These are phyloP conservation scores for Cymbopogon flexuosus DNA, from an alignment of 202 grass and related monocot species.

Conservation along the genomic window DNA sequence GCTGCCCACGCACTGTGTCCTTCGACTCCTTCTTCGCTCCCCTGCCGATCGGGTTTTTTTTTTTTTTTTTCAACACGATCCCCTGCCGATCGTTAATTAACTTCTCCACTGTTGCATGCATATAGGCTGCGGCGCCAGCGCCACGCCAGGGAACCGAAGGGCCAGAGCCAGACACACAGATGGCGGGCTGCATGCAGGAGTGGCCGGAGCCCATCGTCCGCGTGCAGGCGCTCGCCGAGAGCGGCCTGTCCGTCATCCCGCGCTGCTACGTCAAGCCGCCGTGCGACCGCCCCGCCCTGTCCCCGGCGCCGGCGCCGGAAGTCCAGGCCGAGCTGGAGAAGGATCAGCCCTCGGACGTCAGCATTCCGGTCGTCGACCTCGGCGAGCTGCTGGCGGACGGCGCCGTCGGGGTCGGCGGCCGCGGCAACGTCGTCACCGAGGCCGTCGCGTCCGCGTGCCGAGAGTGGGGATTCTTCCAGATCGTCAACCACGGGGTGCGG, in stretches of 20 bases:
- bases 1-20: background rate
- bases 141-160: background rate
- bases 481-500: conserved; percentile 77
- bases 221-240: conserved; percentile 72
- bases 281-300: conserved; percentile 45
- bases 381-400: background rate
- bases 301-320: background rate
- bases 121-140: background rate
- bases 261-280: conserved; percentile 63
- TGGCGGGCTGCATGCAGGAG: conserved; percentile 52
- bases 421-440: background rate
- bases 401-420: background rate
- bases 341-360: background rate
- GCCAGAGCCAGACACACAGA: background rate
- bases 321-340: background rate
- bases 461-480: conserved; percentile 91
- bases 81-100: background rate
- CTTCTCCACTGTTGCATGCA: conserved; percentile 15
- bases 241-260: conserved; percentile 52
- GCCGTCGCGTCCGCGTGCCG: conserved; percentile 56
- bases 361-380: conserved; percentile 63
- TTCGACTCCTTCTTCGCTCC: background rate
- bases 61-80: too few relatives aligned
- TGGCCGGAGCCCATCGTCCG: conserved; percentile 72
- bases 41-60: too few relatives aligned